A percentile compares a stretch with the other conserved stretches of the same genome.
phyloP scores from a whole-genome alignment of 2,329 filamentous ascomycete genomes.

The Fusarium protoensiforme region DNA sequence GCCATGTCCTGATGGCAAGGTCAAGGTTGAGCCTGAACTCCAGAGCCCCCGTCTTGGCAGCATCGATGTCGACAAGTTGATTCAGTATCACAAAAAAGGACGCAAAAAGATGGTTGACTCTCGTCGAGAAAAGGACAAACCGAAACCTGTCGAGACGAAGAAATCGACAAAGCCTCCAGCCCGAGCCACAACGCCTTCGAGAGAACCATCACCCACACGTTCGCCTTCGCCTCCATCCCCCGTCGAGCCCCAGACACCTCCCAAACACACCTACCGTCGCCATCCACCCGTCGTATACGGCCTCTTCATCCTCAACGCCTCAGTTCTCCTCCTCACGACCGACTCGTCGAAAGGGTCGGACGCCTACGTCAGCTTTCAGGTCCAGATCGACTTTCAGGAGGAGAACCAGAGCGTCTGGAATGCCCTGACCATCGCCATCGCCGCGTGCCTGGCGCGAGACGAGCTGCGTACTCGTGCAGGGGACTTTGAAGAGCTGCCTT shows the following conservation, averaged over 20 bases:
- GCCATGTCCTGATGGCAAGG: neutral
- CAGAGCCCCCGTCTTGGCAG: conserved; percentile 13
- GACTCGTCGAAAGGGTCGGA: conserved; percentile 51
- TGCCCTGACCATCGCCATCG: conserved; percentile 55
- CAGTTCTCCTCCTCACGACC: conserved; percentile 53
- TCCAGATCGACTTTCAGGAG: conserved; percentile 54
- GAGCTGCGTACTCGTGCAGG: conserved; percentile 48
- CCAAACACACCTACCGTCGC: conserved; percentile 39
- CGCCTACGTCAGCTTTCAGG: conserved; percentile 55
- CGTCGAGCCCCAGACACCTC: conserved; percentile 9
- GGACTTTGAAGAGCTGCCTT: conserved; percentile 49
- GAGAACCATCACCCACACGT: neutral
- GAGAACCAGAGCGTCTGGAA: conserved; percentile 57
- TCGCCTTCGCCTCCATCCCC: conserved; percentile 1
- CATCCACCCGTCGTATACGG: conserved; percentile 56
- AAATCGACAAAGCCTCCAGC: neutral
- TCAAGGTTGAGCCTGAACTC: conserved; percentile 23
- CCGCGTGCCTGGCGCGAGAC: conserved; percentile 54
- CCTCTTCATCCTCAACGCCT: conserved; percentile 54
- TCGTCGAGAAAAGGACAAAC: neutral
- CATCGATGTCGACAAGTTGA: conserved; percentile 20
- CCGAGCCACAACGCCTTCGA: neutral
- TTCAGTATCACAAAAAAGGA: neutral
- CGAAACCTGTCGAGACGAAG: neutral
- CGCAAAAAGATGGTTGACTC: neutral